A percentile compares a stretch with the other conserved stretches of the same genome.
phyloP scores from a whole-genome alignment of 2,329 filamentous ascomycete species.

The Penicillium capsulatum region DNA sequence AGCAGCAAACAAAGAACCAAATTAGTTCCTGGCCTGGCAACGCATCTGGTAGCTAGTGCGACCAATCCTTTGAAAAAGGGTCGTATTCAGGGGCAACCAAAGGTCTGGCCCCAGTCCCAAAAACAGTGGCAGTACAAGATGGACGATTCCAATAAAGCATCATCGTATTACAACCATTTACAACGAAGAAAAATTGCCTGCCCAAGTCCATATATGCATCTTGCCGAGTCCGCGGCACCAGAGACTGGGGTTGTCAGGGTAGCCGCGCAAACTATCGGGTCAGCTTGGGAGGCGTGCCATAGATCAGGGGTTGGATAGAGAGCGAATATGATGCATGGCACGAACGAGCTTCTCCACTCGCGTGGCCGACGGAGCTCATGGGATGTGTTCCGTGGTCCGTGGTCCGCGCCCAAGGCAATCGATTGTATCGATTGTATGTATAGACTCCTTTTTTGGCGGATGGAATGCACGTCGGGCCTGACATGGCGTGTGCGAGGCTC shows the following conservation, averaged over 20 bases:
- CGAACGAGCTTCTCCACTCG: too few species aligned
- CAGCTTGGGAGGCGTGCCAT: background rate
- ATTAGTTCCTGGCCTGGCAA: background rate
- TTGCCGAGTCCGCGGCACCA: slow-evolving; percentile 2
- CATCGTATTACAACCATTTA: background rate
- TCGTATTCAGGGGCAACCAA: background rate
- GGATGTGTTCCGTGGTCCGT: too few species aligned
- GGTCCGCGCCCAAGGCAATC: too few species aligned
- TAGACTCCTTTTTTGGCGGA: too few species aligned
- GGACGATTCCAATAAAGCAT: background rate
- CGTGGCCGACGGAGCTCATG: too few species aligned
- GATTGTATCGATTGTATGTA: too few species aligned
- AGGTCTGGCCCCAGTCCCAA: background rate
- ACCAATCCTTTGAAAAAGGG: background rate
- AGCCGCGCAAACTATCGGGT: slow-evolving; percentile 7
- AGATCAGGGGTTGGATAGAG: background rate
- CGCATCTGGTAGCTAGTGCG: background rate
- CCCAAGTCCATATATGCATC: slow-evolving; percentile 2
- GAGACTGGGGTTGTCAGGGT: slow-evolving; percentile 10
- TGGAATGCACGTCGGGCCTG: background rate
- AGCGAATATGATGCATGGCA: background rate
- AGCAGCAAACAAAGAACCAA: background rate
- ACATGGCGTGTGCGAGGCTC: background rate
- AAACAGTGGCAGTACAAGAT: background rate
- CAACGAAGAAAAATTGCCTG: background rate